Evolutionary conservation across 2,329 filamentous ascomycete species (phyloP).

Genomic region (Paracoccidioides lutzii): DNA sequence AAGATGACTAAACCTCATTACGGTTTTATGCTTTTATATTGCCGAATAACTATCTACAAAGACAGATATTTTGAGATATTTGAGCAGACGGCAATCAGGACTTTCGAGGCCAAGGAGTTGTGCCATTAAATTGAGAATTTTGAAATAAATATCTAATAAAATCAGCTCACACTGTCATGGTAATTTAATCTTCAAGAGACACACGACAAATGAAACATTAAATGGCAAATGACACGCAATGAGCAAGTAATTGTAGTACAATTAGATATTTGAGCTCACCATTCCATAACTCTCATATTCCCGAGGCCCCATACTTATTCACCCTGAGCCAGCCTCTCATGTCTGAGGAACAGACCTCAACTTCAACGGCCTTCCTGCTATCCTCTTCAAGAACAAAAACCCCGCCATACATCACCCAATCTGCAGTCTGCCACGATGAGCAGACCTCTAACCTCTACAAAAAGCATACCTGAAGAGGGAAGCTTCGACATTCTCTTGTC

Average conservation of each 20-base stretch:
- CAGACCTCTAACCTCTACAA: conserved; percentile 13
- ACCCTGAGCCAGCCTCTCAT: conserved; percentile 9
- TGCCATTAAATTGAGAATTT: neutral
- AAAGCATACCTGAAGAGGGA: conserved; percentile 12
- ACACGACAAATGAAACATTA: too few relatives aligned
- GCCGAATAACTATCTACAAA: too few relatives aligned
- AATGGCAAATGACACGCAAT: too few relatives aligned
- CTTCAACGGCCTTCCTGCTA: conserved; percentile 15
- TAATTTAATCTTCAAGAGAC: too few relatives aligned
- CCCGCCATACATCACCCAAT: conserved; percentile 27
- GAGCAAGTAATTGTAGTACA: too few relatives aligned
- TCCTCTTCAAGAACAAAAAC: conserved; percentile 18
- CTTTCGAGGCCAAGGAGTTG: neutral
- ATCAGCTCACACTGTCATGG: too few relatives aligned
- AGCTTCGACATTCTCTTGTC: conserved; percentile 18
- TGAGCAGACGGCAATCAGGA: too few relatives aligned
- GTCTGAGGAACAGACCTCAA: conserved; percentile 24
- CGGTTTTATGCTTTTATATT: too few relatives aligned
- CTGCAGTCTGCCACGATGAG: conserved; percentile 21
- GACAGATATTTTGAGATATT: too few relatives aligned
- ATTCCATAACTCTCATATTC: neutral
- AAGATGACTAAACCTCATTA: too few relatives aligned
- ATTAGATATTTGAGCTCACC: too few relatives aligned
- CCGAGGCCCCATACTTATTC: neutral
- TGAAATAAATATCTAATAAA: too few relatives aligned